Percentiles rank a stretch among this genome's conserved stretches.
Conservation (phyloP, 805 yeast genomes). For the Candida krabiensis region DNA sequence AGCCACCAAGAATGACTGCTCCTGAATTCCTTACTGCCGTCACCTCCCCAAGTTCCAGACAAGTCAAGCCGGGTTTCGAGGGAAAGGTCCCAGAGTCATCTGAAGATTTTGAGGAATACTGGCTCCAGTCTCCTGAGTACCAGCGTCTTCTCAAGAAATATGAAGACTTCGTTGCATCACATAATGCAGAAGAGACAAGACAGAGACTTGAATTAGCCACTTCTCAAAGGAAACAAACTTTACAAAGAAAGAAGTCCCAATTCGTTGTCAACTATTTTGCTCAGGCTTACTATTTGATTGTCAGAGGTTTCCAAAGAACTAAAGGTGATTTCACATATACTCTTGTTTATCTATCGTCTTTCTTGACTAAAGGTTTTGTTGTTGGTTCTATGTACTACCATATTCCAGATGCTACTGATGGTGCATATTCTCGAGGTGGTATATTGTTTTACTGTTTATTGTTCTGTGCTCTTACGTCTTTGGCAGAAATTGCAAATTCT, state of each 20-base stretch:
- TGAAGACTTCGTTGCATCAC: conserved; percentile 38
- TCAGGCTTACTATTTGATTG: conserved; percentile 52
- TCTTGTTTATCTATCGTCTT: conserved; percentile 52
- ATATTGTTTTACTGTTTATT: conserved; percentile 59
- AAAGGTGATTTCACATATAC: conserved; percentile 62
- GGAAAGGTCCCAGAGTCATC: conserved; percentile 56
- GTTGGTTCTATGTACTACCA: conserved; percentile 62
- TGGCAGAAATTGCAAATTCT: conserved; percentile 62
- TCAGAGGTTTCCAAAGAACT: conserved; percentile 58
- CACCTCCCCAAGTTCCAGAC: conserved; percentile 64
- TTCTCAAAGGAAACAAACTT: conserved; percentile 37
- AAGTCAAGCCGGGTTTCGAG: conserved; percentile 50
- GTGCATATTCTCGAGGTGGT: conserved; percentile 64
- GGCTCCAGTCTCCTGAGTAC: conserved; percentile 59
- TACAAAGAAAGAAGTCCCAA: conserved; percentile 37
- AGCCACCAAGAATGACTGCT: conserved; percentile 67
- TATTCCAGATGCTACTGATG: conserved; percentile 48
- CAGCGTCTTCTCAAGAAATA: conserved; percentile 37
- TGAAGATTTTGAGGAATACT: conserved; percentile 55
- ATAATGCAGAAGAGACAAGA: conserved; percentile 40
- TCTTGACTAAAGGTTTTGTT: conserved; percentile 56
- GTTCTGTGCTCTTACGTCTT: conserved; percentile 60
- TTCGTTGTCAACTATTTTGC: conserved; percentile 42
- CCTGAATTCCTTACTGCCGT: conserved; percentile 69
- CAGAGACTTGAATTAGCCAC: conserved; percentile 44